These are phyloP conservation scores for Hypoxylon lenormandii DNA, from an alignment of 495 filamentous ascomycete genomes.

Conservation along the genomic window DNA sequence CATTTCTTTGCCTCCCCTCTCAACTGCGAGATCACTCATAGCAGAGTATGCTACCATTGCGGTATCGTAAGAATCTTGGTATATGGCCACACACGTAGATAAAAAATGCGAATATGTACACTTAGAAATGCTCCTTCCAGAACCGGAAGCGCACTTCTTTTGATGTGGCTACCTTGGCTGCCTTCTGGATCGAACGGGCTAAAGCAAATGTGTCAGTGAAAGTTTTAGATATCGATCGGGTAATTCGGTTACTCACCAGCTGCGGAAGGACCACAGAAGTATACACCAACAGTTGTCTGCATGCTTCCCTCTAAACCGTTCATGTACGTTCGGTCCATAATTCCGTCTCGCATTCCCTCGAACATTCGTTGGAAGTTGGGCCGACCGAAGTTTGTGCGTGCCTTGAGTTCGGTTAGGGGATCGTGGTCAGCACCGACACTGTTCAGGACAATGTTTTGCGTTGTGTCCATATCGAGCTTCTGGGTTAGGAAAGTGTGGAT, in stretches of 20 bases:
- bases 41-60: constrained; percentile 10
- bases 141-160: constrained; percentile 92
- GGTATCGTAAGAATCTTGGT: constrained; percentile 25
- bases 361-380: constrained; percentile 90
- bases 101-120: constrained; percentile 28
- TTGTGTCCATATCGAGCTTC: constrained; percentile 86
- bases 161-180: constrained; percentile 75
- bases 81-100: constrained; percentile 27
- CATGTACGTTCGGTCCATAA: constrained; percentile 86
- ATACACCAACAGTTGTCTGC: constrained; percentile 90
- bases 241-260: constrained; percentile 57
- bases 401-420: constrained; percentile 88
- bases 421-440: constrained; percentile 87
- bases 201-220: constrained; percentile 57
- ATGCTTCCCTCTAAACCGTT: constrained; percentile 77
- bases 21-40: constrained; percentile 13
- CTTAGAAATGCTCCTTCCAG: constrained; percentile 92
- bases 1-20: neutral
- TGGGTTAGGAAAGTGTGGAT: constrained; percentile 99
- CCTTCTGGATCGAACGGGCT: constrained; percentile 85
- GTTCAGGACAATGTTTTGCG: constrained; percentile 96
- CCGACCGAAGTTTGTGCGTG: constrained; percentile 92
- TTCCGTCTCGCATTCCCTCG: constrained; percentile 84
- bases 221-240: neutral
- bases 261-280: constrained; percentile 84